Evolutionary conservation across 139 green algal genomes (phyloP), one percentile per base, ranked within the genome.

Genomic region (Picocystis salinarum): DNA sequence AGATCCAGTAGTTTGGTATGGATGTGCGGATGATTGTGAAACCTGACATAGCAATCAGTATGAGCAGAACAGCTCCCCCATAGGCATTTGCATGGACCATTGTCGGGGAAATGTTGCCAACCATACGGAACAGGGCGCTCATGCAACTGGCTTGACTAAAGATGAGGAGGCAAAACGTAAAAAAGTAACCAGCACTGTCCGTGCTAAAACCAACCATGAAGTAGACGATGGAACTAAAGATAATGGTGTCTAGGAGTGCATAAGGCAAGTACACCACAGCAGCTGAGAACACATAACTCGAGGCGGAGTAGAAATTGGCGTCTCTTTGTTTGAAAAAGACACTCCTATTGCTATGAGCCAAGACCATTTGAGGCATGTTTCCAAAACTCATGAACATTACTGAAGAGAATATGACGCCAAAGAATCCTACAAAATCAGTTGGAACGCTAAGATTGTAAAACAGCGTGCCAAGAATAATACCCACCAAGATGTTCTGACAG

Each of bases 21-120:
- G 52, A 51, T 23, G 42, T 65, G 15, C 53, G 45, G 4, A 79
- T 49, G 39, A 86, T 83, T 18, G 61, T 46, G 50, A 78, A 86
- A 26, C 74, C 75, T 10, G 69, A 70, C 2, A 53, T 66, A 5
- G 64, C 28, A 27, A 81, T 67, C 13, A 82, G 51, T 29, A 83
- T 37, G 24, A 83, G 41, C 3, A 77, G 52, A 4, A 52, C n/a
- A 30, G 62, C 23, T 18, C 56, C 39, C 6, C 39, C 34, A 31
- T 45, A 6, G 5, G 6, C 18, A 15, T 50, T 48, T 23, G 47
- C 66, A 11, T 62, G 33, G 18, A 68, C 48, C 58, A 68, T 64
- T 7, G 39, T 54, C 7, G 49, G 49, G 1, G 40, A 54, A 3
- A 55, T 26, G 30, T 49, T 66, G 22, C 66, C 71, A 4, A 78